Base-by-base conservation (phyloP, 352 stramenopile genomes). In the Pythium coloratum region DNA sequence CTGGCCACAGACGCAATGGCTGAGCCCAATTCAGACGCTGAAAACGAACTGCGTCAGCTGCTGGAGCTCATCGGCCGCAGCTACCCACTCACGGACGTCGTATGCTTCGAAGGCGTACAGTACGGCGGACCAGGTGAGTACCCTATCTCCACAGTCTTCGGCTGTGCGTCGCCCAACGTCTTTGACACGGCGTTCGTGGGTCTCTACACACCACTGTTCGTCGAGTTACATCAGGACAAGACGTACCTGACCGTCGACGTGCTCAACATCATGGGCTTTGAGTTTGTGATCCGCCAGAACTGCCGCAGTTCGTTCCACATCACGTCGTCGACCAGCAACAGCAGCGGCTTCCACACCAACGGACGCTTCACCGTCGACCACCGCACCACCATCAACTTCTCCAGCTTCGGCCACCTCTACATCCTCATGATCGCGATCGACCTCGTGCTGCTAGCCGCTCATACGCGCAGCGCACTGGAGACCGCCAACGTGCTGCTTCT, bases 381-480 rank as follows among this genome's bases (percentile, higher is more conserved):
- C 30, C 56, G 58, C 26, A 81, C 44, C 3, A 8, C 32, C 5
- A 68, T 73, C 9, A 91, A 91, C 61, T 86, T 90, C 46, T 68
- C 75, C 14, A 80, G 69, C 42, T 89, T 82, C 55, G 83, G 83
- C 0, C 70, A 84, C 42, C 50, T 91, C 2, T 89, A 89, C 55
- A 70, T 84, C 3, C 12, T 79, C 12, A 33, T 88, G 46, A 47
- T 90, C 32, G 26, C 69, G 6, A 40, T 73, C 18, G 83, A 91
- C 62, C 6, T 81, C 40, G 8, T 70, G 6, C 58, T 91, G 13
- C 50, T 88, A 0, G 59, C 65, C 13, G 24, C 57, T 0, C 70
- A 87, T 49, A 47, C 51, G 2, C 73, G 68, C 3, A 77, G 69
- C 32, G 56, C 69, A 1, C 49, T 82, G 16, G 81, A 91, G 36